Conservation (phyloP, 2,329 filamentous ascomycete species). For the Exophiala calicioides region DNA sequence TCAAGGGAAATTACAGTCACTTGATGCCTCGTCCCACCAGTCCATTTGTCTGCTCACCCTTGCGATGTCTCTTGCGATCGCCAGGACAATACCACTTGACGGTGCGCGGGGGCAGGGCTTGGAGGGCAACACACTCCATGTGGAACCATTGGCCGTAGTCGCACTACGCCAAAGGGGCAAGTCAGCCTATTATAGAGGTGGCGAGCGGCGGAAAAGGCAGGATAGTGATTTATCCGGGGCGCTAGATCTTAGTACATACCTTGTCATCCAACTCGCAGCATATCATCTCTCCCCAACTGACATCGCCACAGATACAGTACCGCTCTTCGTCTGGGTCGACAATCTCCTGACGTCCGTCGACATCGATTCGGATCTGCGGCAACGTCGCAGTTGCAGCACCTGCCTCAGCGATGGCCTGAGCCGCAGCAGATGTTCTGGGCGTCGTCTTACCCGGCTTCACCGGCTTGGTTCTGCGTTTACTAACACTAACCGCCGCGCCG, state of each 20-base stretch:
- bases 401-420: conserved; percentile 27
- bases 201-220: background rate
- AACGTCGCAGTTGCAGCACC: conserved; percentile 29
- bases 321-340: conserved; percentile 63
- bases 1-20: conserved; percentile 5
- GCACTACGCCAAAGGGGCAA: conserved; percentile 50
- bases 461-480: conserved; percentile 59
- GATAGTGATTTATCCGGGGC: background rate
- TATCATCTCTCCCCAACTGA: conserved; percentile 67
- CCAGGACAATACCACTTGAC: conserved; percentile 68
- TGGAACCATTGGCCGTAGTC: conserved; percentile 68
- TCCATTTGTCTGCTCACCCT: conserved; percentile 36
- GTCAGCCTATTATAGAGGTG: conserved; percentile 4
- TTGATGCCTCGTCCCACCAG: conserved; percentile 32
- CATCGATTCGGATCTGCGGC: conserved; percentile 45
- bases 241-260: conserved; percentile 28
- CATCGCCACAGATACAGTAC: conserved; percentile 66
- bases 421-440: conserved; percentile 39
- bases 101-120: conserved; percentile 59
- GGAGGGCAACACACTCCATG: conserved; percentile 60
- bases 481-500: conserved; percentile 63
- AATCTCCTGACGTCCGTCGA: conserved; percentile 50
- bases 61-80: conserved; percentile 54
- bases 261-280: conserved; percentile 64
- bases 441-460: conserved; percentile 41